Evolutionary conservation across 768 basidiomycete genomes (phyloP).

Genomic region (Tulasnella sp.): DNA sequence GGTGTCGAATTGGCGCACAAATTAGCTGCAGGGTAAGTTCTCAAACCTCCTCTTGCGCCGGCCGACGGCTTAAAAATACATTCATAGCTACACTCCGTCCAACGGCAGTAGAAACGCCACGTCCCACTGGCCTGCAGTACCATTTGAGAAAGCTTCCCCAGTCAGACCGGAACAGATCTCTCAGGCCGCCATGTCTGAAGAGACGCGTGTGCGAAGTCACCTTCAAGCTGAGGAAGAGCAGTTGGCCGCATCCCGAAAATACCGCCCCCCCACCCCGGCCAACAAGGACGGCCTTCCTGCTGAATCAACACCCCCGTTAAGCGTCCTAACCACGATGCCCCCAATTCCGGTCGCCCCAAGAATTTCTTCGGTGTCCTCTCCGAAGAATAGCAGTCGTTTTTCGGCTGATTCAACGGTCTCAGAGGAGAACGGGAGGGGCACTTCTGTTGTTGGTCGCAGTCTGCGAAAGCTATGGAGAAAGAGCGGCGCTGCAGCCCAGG

Average conservation of each 20-base stretch:
- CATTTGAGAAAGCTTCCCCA: slow-evolving; percentile 1
- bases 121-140: slow-evolving; percentile 20
- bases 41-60: neutral
- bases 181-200: neutral
- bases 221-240: slow-evolving; percentile 6
- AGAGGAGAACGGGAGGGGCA: slow-evolving; percentile 34
- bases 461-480: slow-evolving; percentile 76
- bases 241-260: slow-evolving; percentile 16
- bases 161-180: neutral
- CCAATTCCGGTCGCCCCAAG: neutral
- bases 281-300: slow-evolving; percentile 29
- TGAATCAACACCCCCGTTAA: slow-evolving; percentile 30
- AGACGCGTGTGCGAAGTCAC: neutral
- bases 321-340: slow-evolving; percentile 21
- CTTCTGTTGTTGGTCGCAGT: slow-evolving; percentile 67
- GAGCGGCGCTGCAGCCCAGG: slow-evolving; percentile 50
- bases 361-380: slow-evolving; percentile 5
- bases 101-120: neutral
- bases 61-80: neutral
- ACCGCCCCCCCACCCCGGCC: slow-evolving; percentile 18
- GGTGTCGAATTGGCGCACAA: slow-evolving; percentile 19
- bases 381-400: slow-evolving; percentile 55
- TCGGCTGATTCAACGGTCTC: slow-evolving; percentile 64
- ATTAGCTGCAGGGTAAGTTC: slow-evolving; percentile 6
- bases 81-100: neutral